Evolutionary conservation across 2,329 filamentous ascomycete species (phyloP), one percentile per base, ranked within the genome.

Genomic region (Aspergillus brasiliensis): DNA sequence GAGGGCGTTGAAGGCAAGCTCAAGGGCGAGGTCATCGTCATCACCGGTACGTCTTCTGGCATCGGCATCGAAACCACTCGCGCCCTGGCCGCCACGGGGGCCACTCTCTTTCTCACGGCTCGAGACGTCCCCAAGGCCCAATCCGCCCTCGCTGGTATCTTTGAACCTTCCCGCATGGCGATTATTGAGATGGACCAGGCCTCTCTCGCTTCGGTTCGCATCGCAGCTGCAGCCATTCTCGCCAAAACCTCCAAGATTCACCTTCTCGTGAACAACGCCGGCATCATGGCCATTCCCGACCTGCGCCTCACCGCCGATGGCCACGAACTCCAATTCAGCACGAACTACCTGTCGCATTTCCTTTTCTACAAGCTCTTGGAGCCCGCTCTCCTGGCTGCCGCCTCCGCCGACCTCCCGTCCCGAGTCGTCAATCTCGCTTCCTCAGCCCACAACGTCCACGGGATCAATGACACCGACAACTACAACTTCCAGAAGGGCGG

Each of bases 261-360:
- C 27, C 60, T 69, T 17, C 56, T 83, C 15, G 67, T 82, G 46
- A 73, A 71, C 66, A 82, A 82, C 61, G 80, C 76, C 0, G 80
- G 75, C 11, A 74, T 84, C 46, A 81, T 83, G 72, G 65, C 51
- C 3, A 40, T 61, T 7, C 65, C 58, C 10, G 56, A 65, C 23
- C 66, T 54, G 7, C 44, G 65, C 74, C 68, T 60, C 76, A 83
- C 66, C 76, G 80, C 58, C 5, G 60, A 61, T 23, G 60, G 62
- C 3, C 78, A 79, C 62, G 84, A 86, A 65, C 66, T 68, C 0
- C 83, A 86, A 53, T 81, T 86, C 55, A 81, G 75, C 31, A 80
- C 77, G 1, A 85, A 86, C 66, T 77, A 86, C 63, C 71, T 87
- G 0, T 75, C 72, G 1, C 80, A 83, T 63, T 86, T 86, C 72